These are phyloP conservation scores for Cordia subcordata DNA, from an alignment of 257 asterid genomes.

Conservation along the genomic window DNA sequence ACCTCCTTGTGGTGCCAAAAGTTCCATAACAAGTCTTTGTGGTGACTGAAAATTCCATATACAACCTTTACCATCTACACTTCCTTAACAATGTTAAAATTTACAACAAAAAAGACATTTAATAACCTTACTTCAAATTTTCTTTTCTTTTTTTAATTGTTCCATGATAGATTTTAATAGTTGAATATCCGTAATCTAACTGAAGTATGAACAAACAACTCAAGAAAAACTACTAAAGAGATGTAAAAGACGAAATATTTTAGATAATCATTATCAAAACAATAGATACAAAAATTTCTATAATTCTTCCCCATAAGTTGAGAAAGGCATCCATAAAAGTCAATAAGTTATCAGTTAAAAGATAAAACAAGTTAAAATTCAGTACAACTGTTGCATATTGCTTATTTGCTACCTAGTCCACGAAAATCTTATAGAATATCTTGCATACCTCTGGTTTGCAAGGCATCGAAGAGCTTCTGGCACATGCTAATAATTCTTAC, in stretches of 20 bases:
- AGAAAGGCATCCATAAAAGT: background rate
- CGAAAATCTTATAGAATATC: too few relatives aligned
- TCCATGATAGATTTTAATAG: background rate
- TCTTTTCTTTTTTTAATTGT: too few relatives aligned
- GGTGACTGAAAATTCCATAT: too few relatives aligned
- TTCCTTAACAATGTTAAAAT: too few relatives aligned
- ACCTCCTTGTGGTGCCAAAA: too few relatives aligned
- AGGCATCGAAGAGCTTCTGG: constrained; percentile 60
- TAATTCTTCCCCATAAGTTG: background rate
- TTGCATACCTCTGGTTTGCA: constrained; percentile 50
- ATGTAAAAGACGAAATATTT: background rate
- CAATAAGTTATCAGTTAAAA: too few relatives aligned
- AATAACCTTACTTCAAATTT: too few relatives aligned
- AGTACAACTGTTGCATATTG: background rate
- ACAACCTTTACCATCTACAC: too few relatives aligned
- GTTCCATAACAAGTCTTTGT: too few relatives aligned
- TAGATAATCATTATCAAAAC: background rate
- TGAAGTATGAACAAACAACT: too few relatives aligned
- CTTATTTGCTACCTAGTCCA: background rate
- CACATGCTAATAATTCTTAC: constrained; percentile 89
- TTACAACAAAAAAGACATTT: too few relatives aligned
- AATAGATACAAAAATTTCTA: background rate
- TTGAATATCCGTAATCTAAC: background rate
- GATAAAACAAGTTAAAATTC: background rate
- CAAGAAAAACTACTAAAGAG: background rate